Percentiles rank a stretch among this genome's conserved stretches.
These are phyloP conservation scores for Clitocybe nebularis DNA, from an alignment of 1,284 basidiomycete species.

Conservation along the genomic window DNA sequence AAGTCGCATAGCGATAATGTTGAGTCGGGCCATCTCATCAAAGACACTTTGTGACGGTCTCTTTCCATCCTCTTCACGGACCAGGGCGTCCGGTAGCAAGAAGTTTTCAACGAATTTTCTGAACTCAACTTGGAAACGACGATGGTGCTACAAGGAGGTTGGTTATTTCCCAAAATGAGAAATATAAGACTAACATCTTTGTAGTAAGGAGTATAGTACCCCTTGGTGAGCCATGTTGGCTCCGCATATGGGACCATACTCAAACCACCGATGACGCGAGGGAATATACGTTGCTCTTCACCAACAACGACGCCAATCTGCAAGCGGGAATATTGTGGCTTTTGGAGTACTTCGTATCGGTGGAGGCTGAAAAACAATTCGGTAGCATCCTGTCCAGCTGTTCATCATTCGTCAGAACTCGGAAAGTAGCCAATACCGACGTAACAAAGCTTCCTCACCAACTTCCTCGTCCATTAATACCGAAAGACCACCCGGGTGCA, in stretches of 20 bases:
- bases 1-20: constrained; percentile 79
- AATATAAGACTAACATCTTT: constrained; percentile 55
- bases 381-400: constrained; percentile 71
- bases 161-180: neutral
- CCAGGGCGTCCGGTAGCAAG: constrained; percentile 38
- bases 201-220: constrained; percentile 73
- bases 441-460: constrained; percentile 42
- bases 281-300: constrained; percentile 47
- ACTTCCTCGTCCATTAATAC: constrained; percentile 74
- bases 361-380: constrained; percentile 77
- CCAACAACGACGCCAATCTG: constrained; percentile 61
- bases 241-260: constrained; percentile 75
- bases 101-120: constrained; percentile 54
- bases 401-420: neutral
- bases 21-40: constrained; percentile 55
- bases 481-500: constrained; percentile 71
- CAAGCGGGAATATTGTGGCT: constrained; percentile 65
- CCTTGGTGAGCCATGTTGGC: constrained; percentile 67
- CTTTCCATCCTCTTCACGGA: constrained; percentile 66
- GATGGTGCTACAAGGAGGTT: constrained; percentile 31
- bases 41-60: constrained; percentile 48
- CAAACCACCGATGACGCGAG: constrained; percentile 46
- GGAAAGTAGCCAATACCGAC: no score
- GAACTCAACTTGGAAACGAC: constrained; percentile 37
- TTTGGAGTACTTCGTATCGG: constrained; percentile 68